Evolutionary conservation across 192 early-diverging fungal species (phyloP), one percentile per base, ranked within the genome.

Genomic region (Coemansia sp.): DNA sequence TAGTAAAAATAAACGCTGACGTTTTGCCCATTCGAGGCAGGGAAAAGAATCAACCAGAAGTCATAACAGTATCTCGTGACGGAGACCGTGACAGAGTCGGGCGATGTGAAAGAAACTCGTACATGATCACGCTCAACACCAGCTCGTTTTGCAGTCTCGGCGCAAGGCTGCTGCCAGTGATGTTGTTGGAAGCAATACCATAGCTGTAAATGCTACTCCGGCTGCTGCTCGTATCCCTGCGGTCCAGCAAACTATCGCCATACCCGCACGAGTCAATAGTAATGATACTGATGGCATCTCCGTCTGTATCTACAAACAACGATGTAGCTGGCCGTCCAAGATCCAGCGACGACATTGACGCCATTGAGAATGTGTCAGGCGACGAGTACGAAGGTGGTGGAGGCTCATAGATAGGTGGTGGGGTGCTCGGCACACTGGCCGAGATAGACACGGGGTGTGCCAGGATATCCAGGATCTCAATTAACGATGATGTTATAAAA

Each of bases 361-460:
- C 12, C 14, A 72, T 29, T 1, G 70, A 72, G 59, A 54, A 59
- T 2, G 67, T 21, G 29, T 70, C 72, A 0, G 61, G 63, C 12
- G 77, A 65, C 41, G 77, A 64, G 25, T 80, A 80, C 10, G 78
- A 80, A 8, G 78, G 78, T 22, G 78, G 78, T 47, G 78, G 78
- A 6, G 72, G 66, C 56, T 80, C 78, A 51, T 80, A 80, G 21
- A 57, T 65, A 3, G 78, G 78, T 27, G 78, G 78, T 49, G 78
- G 78, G 15, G 78, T 80, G 59, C 66, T 72, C 50, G 78, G 78
- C 37, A 75, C 62, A 32, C 78, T 80, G 19, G 72, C 66, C 17
- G 72, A 71, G n/a, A 74, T 38, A 24, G 65, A 39, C 29, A 53
- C 66, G 9, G 78, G 63, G 24, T 75, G 70, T 2, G 59, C 65